These are phyloP conservation scores for Cercospora sp. DNA, from an alignment of 2,329 filamentous ascomycete species.

Conservation along the genomic window DNA sequence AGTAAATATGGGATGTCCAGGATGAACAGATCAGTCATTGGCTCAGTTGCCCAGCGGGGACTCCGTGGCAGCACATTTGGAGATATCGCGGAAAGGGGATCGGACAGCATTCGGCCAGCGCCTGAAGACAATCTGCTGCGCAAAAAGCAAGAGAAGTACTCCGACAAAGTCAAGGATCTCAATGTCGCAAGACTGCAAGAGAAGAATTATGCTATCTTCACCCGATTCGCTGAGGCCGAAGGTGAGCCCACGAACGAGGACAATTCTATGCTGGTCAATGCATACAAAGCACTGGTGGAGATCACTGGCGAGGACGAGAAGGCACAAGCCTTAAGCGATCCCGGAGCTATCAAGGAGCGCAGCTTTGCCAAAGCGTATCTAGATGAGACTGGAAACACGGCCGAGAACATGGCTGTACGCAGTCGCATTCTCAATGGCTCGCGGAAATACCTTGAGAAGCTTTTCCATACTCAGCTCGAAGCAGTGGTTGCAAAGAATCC, in stretches of 20 bases:
- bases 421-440: constrained; percentile 80
- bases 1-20: constrained; percentile 68
- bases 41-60: constrained; percentile 65
- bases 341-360: constrained; percentile 70
- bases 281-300: constrained; percentile 77
- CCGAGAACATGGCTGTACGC: constrained; percentile 65
- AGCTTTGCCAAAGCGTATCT: constrained; percentile 76
- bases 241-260: constrained; percentile 66
- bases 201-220: constrained; percentile 69
- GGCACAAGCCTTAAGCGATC: constrained; percentile 59
- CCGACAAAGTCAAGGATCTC: constrained; percentile 74
- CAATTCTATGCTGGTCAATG: constrained; percentile 66
- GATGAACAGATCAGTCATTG: constrained; percentile 83
- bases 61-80: constrained; percentile 40
- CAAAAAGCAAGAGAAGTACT: constrained; percentile 81
- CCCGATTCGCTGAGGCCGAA: constrained; percentile 75
- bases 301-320: constrained; percentile 73
- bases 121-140: constrained; percentile 74
- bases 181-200: constrained; percentile 71
- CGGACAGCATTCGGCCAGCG: constrained; percentile 49
- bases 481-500: constrained; percentile 77
- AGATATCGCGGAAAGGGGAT: constrained; percentile 50
- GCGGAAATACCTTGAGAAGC: constrained; percentile 74
- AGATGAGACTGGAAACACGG: constrained; percentile 68
- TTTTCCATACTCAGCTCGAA: constrained; percentile 78